phyloP scores from a whole-genome alignment of 2,329 filamentous ascomycete species.

The Aspergillus quadricinctus region DNA sequence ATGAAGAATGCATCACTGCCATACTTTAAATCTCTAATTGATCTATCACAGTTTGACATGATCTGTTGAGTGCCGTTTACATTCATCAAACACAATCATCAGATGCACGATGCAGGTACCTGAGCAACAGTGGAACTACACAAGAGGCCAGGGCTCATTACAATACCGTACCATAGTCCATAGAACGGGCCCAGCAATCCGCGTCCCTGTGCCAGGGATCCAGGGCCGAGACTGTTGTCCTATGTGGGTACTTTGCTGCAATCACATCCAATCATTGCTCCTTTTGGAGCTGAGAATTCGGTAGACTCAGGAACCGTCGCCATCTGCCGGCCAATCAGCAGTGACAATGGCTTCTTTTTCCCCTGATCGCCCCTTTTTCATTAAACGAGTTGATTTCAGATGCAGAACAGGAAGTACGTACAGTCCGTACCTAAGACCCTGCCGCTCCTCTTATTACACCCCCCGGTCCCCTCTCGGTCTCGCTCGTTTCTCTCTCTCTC shows the following conservation, averaged over 20 bases:
- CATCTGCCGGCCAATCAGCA: constrained; percentile 9
- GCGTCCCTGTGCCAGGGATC: constrained; percentile 5
- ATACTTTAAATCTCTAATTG: background rate
- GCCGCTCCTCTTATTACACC: constrained; percentile 7
- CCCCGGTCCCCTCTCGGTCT: constrained; percentile 1
- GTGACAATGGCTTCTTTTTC: background rate
- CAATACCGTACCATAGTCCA: constrained; percentile 9
- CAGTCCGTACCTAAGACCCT: background rate
- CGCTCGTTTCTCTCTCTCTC: constrained; percentile 1
- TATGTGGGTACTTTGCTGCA: constrained; percentile 1
- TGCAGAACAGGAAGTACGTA: constrained; percentile 1
- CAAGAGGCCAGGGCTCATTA: background rate
- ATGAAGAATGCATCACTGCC: background rate
- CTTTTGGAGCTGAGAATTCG: background rate
- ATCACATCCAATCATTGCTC: constrained; percentile 7
- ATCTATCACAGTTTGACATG: background rate
- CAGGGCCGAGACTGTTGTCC: constrained; percentile 9
- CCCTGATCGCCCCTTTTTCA: constrained; percentile 19
- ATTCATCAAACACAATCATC: background rate
- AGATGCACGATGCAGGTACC: background rate
- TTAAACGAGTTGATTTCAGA: background rate
- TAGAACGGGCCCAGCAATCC: constrained; percentile 3
- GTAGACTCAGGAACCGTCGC: constrained; percentile 14
- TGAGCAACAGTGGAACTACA: background rate
- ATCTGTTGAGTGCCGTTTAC: background rate